Conservation (phyloP, 192 early-diverging fungal genomes). For the Thamnidium elegans region DNA sequence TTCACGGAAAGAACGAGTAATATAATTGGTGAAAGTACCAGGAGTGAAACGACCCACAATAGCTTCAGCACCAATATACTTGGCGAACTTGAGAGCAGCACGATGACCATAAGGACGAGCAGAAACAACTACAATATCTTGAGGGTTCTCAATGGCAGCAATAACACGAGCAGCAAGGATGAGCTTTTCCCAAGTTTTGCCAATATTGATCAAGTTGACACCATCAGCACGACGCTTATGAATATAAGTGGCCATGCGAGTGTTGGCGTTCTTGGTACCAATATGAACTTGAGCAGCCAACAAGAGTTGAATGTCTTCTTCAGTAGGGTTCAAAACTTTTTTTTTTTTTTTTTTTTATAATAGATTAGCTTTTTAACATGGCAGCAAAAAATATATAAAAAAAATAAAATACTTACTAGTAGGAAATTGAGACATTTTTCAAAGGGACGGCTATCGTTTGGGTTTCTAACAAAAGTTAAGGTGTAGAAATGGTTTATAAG, state of each 20-base stretch:
- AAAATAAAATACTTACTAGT: conserved; percentile 8
- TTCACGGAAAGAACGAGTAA: conserved; percentile 98
- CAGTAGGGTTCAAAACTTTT: conserved; percentile 66
- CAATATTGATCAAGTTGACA: conserved; percentile 97
- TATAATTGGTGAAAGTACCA: conserved; percentile 99
- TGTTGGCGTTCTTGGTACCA: conserved; percentile 95
- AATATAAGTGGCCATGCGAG: conserved; percentile 92
- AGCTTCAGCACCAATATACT: conserved; percentile 96
- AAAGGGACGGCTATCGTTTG: conserved; percentile 17
- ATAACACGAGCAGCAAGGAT: conserved; percentile 97
- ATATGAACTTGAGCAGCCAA: conserved; percentile 95
- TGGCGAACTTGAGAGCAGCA: conserved; percentile 96
- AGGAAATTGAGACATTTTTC: conserved; percentile 15
- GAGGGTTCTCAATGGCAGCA: conserved; percentile 96
- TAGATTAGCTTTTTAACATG: too few relatives aligned
- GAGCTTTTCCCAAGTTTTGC: conserved; percentile 99
- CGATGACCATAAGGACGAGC: conserved; percentile 95
- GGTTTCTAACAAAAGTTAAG: conserved; percentile 20
- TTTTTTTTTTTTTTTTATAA: too few relatives aligned
- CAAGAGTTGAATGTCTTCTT: conserved; percentile 90
- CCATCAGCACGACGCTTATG: conserved; percentile 94
- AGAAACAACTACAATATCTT: conserved; percentile 94
- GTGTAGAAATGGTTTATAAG: conserved; percentile 10
- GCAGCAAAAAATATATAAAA: too few relatives aligned
- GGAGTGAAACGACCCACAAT: conserved; percentile 99